A percentile compares a stretch with the other conserved stretches of the same genome.
phyloP scores from a whole-genome alignment of 1,139 yeast genomes.

The Debaryomycetaceae sp. region DNA sequence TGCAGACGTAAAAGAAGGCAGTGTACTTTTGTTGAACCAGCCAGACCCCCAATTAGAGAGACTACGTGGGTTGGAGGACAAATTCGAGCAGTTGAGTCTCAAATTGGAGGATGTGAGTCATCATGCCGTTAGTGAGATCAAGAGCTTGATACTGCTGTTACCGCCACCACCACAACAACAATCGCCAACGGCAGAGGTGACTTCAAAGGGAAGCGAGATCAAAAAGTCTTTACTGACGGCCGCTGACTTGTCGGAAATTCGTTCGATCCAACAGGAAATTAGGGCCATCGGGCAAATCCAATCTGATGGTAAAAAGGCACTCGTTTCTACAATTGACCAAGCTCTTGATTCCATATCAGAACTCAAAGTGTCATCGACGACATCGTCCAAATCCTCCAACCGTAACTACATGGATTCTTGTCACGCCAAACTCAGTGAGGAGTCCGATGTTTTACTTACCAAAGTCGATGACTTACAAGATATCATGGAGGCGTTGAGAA shows the following conservation, averaged over 20 bases:
- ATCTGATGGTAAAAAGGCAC: constrained; percentile 34
- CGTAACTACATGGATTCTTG: constrained; percentile 75
- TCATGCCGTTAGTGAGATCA: constrained; percentile 16
- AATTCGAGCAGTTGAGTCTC: constrained; percentile 26
- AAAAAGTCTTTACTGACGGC: not conserved
- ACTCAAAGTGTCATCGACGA: constrained; percentile 1
- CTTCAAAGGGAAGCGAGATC: not conserved
- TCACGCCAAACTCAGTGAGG: constrained; percentile 67
- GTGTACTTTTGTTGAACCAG: constrained; percentile 54
- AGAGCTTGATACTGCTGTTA: not conserved
- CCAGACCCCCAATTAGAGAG: constrained; percentile 19
- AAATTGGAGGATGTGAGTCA: constrained; percentile 27
- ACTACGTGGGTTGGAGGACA: constrained; percentile 20
- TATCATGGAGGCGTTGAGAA: constrained; percentile 79
- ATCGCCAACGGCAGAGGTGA: no score
- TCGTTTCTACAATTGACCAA: constrained; percentile 41
- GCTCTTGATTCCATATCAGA: constrained; percentile 22
- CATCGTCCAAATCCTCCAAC: constrained; percentile 32
- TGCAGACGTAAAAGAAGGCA: constrained; percentile 54
- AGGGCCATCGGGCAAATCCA: constrained; percentile 62
- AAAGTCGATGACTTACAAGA: constrained; percentile 91
- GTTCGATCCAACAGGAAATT: constrained; percentile 38
- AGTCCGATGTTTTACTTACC: constrained; percentile 70
- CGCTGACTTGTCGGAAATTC: constrained; percentile 5
- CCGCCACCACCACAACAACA: no score